phyloP scores from a whole-genome alignment of 169 alveolate species.

The Plasmodium chabaudi region DNA sequence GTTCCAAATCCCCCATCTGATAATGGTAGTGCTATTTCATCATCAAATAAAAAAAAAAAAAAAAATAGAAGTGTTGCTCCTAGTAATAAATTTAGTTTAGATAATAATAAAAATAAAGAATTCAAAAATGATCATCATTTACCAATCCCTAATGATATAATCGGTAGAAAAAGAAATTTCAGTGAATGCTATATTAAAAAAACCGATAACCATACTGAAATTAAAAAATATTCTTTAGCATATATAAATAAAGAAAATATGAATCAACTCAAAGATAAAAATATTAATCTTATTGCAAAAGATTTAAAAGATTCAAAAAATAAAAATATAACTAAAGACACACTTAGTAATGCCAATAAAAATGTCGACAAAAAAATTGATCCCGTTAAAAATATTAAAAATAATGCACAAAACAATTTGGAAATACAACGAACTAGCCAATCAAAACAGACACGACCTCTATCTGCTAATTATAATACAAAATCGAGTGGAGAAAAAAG shows the following conservation, averaged over 20 bases:
- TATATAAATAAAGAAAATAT: neutral
- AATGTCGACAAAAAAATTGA: too few relatives aligned
- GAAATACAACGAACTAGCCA: too few relatives aligned
- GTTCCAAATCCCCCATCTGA: conserved; percentile 28
- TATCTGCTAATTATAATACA: neutral
- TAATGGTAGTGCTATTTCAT: conserved; percentile 19
- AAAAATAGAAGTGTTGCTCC: conserved; percentile 11
- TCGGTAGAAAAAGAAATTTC: conserved; percentile 34
- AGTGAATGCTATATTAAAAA: conserved; percentile 37
- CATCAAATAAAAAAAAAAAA: conserved; percentile 48
- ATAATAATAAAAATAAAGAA: conserved; percentile 21
- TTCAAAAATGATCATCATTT: conserved; percentile 27
- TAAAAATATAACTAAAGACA: neutral
- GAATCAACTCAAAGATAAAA: neutral
- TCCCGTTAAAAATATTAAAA: too few relatives aligned
- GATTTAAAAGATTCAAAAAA: neutral
- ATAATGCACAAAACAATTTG: too few relatives aligned
- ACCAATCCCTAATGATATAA: conserved; percentile 1
- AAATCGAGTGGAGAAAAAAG: neutral
- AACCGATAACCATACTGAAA: neutral
- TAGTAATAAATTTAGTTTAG: too few relatives aligned
- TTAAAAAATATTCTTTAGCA: neutral
- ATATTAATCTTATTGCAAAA: too few relatives aligned
- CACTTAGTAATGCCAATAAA: neutral
- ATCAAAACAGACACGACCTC: too few relatives aligned